phyloP scores from a whole-genome alignment of 768 basidiomycete species.

The Cystofilobasidium capitatum region DNA sequence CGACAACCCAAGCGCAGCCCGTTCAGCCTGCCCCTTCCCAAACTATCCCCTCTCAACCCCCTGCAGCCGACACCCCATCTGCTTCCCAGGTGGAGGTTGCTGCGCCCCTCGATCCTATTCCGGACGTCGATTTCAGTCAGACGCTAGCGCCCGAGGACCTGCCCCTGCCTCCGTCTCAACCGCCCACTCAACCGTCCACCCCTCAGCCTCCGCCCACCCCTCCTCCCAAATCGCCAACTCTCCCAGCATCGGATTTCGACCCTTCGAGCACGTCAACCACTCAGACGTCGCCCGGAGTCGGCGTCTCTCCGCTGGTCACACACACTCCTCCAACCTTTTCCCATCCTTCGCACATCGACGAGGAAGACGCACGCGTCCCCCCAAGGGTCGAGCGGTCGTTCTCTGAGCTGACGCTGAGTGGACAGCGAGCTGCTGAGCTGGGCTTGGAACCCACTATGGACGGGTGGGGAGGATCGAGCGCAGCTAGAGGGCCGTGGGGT shows the following conservation, averaged over 20 bases:
- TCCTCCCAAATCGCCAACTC: neutral
- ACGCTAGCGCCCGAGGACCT: neutral
- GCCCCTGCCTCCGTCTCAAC: neutral
- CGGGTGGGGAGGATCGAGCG: slow-evolving; percentile 8
- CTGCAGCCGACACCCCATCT: no score
- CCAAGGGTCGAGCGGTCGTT: slow-evolving; percentile 14
- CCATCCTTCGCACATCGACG: neutral
- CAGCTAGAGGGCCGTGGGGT: neutral
- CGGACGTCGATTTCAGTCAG: neutral
- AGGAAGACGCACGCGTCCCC: neutral
- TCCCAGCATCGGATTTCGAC: neutral
- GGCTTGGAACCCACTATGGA: neutral
- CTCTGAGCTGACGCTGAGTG: slow-evolving; percentile 15
- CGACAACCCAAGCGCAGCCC: neutral
- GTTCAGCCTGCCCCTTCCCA: neutral
- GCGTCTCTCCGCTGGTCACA: slow-evolving; percentile 10
- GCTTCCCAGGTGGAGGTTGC: no score
- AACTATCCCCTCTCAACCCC: no score
- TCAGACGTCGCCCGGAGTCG: neutral
- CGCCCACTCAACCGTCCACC: neutral
- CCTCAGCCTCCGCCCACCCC: neutral
- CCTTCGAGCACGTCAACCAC: neutral
- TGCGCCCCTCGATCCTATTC: no score
- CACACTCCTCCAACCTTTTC: neutral
- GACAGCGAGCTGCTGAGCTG: neutral